Percentiles rank a stretch among this genome's conserved stretches.
Evolutionary conservation across 176 grass and related monocot genomes (phyloP).

Genomic region (Phoenix dactylifera): DNA sequence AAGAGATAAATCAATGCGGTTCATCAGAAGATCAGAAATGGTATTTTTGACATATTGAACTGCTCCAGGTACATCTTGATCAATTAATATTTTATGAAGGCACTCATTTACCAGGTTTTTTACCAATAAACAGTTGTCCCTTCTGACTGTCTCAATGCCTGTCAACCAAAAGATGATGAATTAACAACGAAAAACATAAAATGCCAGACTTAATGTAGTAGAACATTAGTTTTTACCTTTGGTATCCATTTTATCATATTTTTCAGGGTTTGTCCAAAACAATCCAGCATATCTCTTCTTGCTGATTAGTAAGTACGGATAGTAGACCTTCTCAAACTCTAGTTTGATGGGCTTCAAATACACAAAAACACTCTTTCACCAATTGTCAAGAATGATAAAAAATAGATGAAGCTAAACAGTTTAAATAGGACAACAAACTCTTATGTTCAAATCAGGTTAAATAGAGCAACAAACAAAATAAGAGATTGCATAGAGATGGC

Average conservation of each 20-base stretch:
- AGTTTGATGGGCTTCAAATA: slow-evolving; percentile 80
- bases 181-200: slow-evolving; percentile 13
- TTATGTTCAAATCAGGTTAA: no score
- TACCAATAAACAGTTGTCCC: slow-evolving; percentile 97
- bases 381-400: no score
- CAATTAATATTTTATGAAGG: slow-evolving; percentile 90
- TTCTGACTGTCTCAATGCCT: slow-evolving; percentile 99
- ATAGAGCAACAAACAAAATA: no score
- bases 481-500: no score
- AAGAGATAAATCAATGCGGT: slow-evolving; percentile 92
- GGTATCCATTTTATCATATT: slow-evolving; percentile 99
- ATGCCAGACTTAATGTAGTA: background rate
- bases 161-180: slow-evolving; percentile 15
- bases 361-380: background rate
- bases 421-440: no score
- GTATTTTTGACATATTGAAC: slow-evolving; percentile 98
- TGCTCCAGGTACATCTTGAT: slow-evolving; percentile 80
- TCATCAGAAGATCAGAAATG: slow-evolving; percentile 98
- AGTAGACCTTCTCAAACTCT: slow-evolving; percentile 98
- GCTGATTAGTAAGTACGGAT: slow-evolving; percentile 92
- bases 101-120: slow-evolving; percentile 97
- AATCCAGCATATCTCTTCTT: slow-evolving; percentile 99
- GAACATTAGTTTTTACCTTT: slow-evolving; percentile 52
- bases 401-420: no score
- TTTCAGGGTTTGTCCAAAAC: slow-evolving; percentile 94